Conservation (phyloP, 139 green algal species). For the Chlorella vulgaris region DNA sequence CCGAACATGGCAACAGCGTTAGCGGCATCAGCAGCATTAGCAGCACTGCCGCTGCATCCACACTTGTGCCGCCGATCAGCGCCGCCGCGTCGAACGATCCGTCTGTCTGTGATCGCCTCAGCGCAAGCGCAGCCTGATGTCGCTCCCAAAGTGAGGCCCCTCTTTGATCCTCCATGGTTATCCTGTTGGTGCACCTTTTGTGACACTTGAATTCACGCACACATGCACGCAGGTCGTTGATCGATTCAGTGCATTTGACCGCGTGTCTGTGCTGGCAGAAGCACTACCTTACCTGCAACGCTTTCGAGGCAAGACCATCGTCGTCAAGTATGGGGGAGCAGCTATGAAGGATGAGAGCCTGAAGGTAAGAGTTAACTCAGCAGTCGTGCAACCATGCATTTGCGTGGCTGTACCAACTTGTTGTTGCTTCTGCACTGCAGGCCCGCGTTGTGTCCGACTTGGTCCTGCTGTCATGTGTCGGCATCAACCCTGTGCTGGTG, state of each 20-base stretch:
- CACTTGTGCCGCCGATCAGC: background rate
- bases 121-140: too few relatives aligned
- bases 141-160: too few relatives aligned
- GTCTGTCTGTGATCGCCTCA: too few relatives aligned
- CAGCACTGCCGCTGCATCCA: background rate
- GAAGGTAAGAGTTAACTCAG: slow-evolving; percentile 67
- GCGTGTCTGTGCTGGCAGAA: slow-evolving; percentile 91
- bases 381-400: background rate
- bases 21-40: background rate
- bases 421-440: slow-evolving; percentile 43
- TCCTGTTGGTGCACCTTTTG: background rate
- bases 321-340: slow-evolving; percentile 99
- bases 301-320: slow-evolving; percentile 93
- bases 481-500: slow-evolving; percentile 93
- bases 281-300: slow-evolving; percentile 96
- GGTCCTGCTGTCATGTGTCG: slow-evolving; percentile 93
- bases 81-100: background rate
- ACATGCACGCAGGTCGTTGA: background rate
- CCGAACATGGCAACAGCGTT: background rate
- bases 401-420: background rate
- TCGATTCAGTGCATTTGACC: slow-evolving; percentile 54
- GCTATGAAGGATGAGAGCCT: slow-evolving; percentile 97
- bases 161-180: too few relatives aligned
- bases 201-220: background rate
- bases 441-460: slow-evolving; percentile 93